phyloP scores from a whole-genome alignment of 768 basidiomycete species.

The Tephrocybe sp. region DNA sequence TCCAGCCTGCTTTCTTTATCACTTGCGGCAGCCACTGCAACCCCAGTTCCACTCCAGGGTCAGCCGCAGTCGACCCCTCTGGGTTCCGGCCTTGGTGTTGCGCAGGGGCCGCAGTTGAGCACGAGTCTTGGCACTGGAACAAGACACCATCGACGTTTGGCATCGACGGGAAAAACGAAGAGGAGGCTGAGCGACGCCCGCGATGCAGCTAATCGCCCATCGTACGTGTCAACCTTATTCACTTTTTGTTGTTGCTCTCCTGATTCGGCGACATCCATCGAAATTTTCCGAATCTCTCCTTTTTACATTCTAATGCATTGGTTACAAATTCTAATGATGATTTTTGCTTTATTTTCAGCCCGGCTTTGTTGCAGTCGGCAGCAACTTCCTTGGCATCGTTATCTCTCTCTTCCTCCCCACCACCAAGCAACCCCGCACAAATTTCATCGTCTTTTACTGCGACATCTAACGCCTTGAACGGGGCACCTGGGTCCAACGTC shows the following conservation, averaged over 20 bases:
- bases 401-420: constrained; percentile 40
- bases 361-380: constrained; percentile 29
- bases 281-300: constrained; percentile 1
- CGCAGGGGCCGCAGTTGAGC: constrained; percentile 23
- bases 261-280: constrained; percentile 3
- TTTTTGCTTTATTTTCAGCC: constrained; percentile 20
- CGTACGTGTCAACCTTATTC: constrained; percentile 46
- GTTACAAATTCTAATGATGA: constrained; percentile 5
- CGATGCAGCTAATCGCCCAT: constrained; percentile 71
- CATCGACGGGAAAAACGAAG: constrained; percentile 67
- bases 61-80: constrained; percentile 8
- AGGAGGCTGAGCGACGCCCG: constrained; percentile 76
- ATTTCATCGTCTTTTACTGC: constrained; percentile 23
- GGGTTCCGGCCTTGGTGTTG: constrained; percentile 8
- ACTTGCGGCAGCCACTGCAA: constrained; percentile 51
- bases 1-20: constrained; percentile 69
- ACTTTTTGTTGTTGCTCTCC: constrained; percentile 10
- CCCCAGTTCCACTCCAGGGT: constrained; percentile 36
- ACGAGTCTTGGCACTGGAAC: constrained; percentile 25
- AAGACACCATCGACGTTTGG: constrained; percentile 65
- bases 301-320: constrained; percentile 2
- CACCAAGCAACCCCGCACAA: constrained; percentile 19
- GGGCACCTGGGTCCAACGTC: constrained; percentile 18
- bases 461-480: constrained; percentile 21
- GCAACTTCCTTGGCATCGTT: constrained; percentile 44